Base-by-base conservation (phyloP, 306 rosid genomes). In the Trifolium dubium region DNA sequence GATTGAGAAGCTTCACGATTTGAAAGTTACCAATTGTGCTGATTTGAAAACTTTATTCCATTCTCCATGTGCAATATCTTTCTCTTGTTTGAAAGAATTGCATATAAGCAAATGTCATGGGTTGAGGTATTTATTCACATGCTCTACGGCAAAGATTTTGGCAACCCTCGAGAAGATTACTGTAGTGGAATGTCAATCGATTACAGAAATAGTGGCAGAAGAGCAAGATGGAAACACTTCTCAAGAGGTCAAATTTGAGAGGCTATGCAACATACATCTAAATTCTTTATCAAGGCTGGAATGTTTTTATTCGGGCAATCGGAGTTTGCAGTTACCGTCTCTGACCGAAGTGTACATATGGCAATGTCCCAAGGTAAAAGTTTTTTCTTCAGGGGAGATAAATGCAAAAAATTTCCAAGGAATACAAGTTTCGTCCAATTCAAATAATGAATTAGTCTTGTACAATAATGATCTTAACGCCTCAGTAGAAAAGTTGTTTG, bases 111-210 rank as follows among this genome's bases (percentile, higher is more conserved):
- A 5, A 4, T 76, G 85, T 15, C 17, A 34, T 8, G 23, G 47
- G 15, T 14, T 81, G 74, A 0, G 40, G n/a, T 12, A 76, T 41
- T 56, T 81, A 19, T 50, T 76, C 47, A 65, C 78, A 46, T 43
- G 31, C 56, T 5, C 69, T 4, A 19, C 23, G 5, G 80, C 72
- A 6, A 47, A 8, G 19, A 2, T 15, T 13, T 63, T 83, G 14
- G 13, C 0, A 2, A 4, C n/a, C 0, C 77, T 77, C 18, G 9
- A 11, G 10, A 1, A 13, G 0, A 11, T 83, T 29, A 0, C 0
- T 0, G 17, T 83, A 1, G 0, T 0, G 0, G 1, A 30, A 0
- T 62, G 87, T 41, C 0, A 35, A 11, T 43, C 43, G 44, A 72
- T 80, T n/a, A 14, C 30, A 41, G 6, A 10, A 10, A 29, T 65